Conservation (phyloP, 2,329 filamentous ascomycete genomes). For the Fusarium poae region DNA sequence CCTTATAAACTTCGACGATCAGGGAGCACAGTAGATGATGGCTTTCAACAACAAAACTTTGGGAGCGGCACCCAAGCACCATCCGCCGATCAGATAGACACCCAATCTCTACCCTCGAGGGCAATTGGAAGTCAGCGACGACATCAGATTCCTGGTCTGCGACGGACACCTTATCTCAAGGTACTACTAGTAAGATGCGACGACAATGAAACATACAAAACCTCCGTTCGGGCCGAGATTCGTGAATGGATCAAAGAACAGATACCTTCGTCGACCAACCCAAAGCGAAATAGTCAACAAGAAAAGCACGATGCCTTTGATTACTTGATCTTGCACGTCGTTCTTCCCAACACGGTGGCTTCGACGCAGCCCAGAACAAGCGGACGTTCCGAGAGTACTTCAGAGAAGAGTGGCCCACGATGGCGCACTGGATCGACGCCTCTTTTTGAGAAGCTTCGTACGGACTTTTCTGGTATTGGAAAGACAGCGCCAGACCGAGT, state of each 20-base stretch:
- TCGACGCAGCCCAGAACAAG: conserved; percentile 80
- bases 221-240: conserved; percentile 79
- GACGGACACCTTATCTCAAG: conserved; percentile 94
- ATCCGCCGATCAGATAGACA: conserved; percentile 57
- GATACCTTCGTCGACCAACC: conserved; percentile 69
- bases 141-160: conserved; percentile 94
- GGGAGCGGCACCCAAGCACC: conserved; percentile 55
- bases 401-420: conserved; percentile 79
- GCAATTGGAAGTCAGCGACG: conserved; percentile 66
- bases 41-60: conserved; percentile 70
- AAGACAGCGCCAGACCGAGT: conserved; percentile 83
- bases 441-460: conserved; percentile 87
- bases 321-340: conserved; percentile 93
- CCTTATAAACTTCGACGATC: conserved; percentile 52
- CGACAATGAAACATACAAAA: conserved; percentile 94
- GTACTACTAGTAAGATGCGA: conserved; percentile 91
- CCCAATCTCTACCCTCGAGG: conserved; percentile 51
- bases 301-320: conserved; percentile 98
- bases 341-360: conserved; percentile 86
- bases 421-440: conserved; percentile 86
- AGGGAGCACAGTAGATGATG: conserved; percentile 64
- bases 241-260: conserved; percentile 92
- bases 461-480: conserved; percentile 83
- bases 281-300: conserved; percentile 71
- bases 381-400: conserved; percentile 65